Evolutionary conservation across 352 stramenopile genomes (phyloP).

Genomic region (Bremia lactucae): DNA sequence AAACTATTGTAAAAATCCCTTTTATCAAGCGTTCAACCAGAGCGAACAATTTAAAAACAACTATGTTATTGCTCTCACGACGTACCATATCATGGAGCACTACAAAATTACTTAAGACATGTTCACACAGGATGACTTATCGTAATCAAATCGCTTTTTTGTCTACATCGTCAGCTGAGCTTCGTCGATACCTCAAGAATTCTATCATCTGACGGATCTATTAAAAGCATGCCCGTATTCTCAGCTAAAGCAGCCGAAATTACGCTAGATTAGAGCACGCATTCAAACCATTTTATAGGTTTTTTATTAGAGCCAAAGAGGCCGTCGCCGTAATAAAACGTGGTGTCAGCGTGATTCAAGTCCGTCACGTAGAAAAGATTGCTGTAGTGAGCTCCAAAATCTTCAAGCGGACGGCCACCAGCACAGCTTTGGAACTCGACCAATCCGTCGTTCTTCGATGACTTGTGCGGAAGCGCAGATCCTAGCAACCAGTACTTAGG

Average conservation of each 20-base stretch:
- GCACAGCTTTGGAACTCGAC: constrained; percentile 54
- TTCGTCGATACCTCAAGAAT: constrained; percentile 33
- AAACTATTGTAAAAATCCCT: too few species aligned
- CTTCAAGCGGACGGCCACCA: constrained; percentile 17
- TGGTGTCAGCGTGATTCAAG: constrained; percentile 58
- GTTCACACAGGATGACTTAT: constrained; percentile 16
- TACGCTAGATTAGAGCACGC: constrained; percentile 27
- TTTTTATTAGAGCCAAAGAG: constrained; percentile 38
- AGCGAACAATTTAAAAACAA: constrained; percentile 1
- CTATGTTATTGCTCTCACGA: constrained; percentile 45
- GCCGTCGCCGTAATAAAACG: constrained; percentile 48
- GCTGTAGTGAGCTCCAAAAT: constrained; percentile 31
- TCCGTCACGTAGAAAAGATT: constrained; percentile 43
- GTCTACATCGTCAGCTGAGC: constrained; percentile 20
- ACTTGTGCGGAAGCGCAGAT: constrained; percentile 24
- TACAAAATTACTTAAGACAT: constrained; percentile 7
- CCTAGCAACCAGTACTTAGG: constrained; percentile 19
- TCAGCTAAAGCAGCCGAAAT: constrained; percentile 37
- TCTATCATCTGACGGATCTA: constrained; percentile 64
- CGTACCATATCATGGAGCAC: constrained; percentile 34
- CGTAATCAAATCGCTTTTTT: constrained; percentile 40
- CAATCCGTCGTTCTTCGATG: constrained; percentile 26
- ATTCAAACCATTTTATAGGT: constrained; percentile 66
- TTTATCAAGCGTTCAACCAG: background rate
- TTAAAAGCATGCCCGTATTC: constrained; percentile 56